Evolutionary conservation across 2,329 filamentous ascomycete genomes (phyloP), one percentile per base, ranked within the genome.

Genomic region (Sphaceloma murrayae): DNA sequence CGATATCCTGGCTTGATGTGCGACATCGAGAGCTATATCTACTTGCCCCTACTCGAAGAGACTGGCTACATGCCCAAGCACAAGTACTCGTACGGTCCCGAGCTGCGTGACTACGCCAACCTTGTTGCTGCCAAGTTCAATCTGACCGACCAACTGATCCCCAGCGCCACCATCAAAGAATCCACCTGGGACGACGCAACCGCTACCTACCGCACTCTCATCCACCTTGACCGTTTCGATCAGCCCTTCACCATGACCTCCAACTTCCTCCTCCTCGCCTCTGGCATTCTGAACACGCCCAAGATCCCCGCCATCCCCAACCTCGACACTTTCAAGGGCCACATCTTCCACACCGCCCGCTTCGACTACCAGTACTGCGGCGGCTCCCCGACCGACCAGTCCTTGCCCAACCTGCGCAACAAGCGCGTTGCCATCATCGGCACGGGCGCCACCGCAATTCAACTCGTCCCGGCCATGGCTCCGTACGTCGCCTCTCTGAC

Each of bases 1-100:
- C 57, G 62, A 7, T 71, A 70, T 46, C 67, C 68, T 1, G 68
- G 69, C 3, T 49, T 68, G 3, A 59, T 57, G 49, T 80, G 75
- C 53, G 77, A 81, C 52, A 60, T 77, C 2, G 77, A 81, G 56
- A 66, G 67, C 42, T 77, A 74, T 51, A 63, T 68, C n/a, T 80
- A 80, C 52, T 58, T 79, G 58, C 75, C 75, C 3, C 57, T 77
- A 9, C 64, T 80, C 2, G 75, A 80, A 48, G 74, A 79, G 56
- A 76, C 66, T 1, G 69, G 69, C 0, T 78, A 76, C 52, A 67
- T 78, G 55, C 77, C 77, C 0, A 69, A 62, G 11, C 62, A 72
- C 32, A 65, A 65, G 31, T 74, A 72, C 49, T 58, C 66, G 0
- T 58, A 58, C 7, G 69, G 66, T 0, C 51, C 56, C 2, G 71